These are phyloP conservation scores for Psilocybe tampanensis DNA, from an alignment of 768 basidiomycete genomes.

Conservation along the genomic window DNA sequence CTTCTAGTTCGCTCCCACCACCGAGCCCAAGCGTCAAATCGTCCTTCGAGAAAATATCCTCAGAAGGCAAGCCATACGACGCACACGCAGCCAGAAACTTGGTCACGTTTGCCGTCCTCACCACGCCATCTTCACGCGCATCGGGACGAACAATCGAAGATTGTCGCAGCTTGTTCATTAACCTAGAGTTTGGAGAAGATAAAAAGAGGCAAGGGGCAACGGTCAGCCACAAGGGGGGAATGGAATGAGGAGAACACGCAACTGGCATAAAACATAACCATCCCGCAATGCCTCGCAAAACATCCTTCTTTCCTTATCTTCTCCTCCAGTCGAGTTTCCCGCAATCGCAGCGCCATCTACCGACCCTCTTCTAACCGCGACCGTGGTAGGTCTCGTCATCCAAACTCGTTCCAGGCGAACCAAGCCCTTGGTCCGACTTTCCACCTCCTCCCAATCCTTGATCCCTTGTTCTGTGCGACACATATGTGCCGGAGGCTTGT, in stretches of 20 bases:
- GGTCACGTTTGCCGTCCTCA: constrained; percentile 70
- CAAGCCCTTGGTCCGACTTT: constrained; percentile 61
- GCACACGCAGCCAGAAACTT: constrained; percentile 80
- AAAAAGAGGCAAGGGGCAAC: constrained; percentile 1
- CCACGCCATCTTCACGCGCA: constrained; percentile 64
- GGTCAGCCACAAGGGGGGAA: no score
- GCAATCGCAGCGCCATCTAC: constrained; percentile 5
- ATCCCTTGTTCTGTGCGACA: constrained; percentile 48
- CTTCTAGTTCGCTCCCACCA: background rate
- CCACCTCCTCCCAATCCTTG: constrained; percentile 77
- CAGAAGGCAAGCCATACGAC: constrained; percentile 60
- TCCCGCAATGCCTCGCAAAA: constrained; percentile 82
- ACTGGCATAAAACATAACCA: constrained; percentile 91
- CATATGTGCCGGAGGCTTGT: constrained; percentile 60
- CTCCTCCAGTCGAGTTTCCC: constrained; percentile 24
- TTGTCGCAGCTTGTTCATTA: constrained; percentile 83
- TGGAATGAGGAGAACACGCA: constrained; percentile 39
- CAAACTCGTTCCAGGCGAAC: constrained; percentile 75
- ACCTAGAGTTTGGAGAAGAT: constrained; percentile 44
- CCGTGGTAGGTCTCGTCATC: constrained; percentile 39
- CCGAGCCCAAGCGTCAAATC: constrained; percentile 63
- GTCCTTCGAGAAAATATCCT: constrained; percentile 68
- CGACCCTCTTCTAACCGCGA: constrained; percentile 33
- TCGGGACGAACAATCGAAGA: constrained; percentile 71
- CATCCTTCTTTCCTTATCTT: constrained; percentile 72